These are phyloP conservation scores for Ocimum tenuiflorum DNA, from an alignment of 257 asterid genomes.

Conservation along the genomic window DNA sequence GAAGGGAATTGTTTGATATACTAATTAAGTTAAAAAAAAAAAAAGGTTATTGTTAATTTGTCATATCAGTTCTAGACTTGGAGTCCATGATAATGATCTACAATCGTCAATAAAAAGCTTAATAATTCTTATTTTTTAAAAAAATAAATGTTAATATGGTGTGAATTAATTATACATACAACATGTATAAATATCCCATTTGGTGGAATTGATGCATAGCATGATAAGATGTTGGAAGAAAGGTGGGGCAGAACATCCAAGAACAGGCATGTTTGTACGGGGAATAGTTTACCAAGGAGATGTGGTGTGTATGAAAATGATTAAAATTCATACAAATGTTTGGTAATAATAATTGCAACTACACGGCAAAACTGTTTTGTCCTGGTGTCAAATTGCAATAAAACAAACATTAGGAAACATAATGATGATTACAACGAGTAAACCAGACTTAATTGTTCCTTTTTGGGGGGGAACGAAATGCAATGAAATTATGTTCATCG, in stretches of 20 bases:
- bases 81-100: too few species aligned
- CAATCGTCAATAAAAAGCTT: too few species aligned
- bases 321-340: not conserved
- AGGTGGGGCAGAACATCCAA: conserved; percentile 23
- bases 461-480: too few species aligned
- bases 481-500: not conserved
- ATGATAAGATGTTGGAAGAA: conserved; percentile 14
- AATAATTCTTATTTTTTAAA: too few species aligned
- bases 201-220: too few species aligned
- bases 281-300: conserved; percentile 16
- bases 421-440: conserved; percentile 25
- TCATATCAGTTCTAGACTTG: too few species aligned
- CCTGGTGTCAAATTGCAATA: conserved; percentile 4
- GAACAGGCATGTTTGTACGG: conserved; percentile 26
- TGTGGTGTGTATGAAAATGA: conserved; percentile 21
- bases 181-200: too few species aligned
- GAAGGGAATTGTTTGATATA: too few species aligned
- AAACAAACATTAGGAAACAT: conserved; percentile 18
- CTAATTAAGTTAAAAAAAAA: too few species aligned
- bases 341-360: conserved; percentile 16
- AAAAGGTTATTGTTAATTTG: too few species aligned
- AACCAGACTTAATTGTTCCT: not conserved
- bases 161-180: too few species aligned
- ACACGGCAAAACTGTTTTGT: not conserved
- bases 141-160: too few species aligned